A percentile compares a stretch with the other conserved stretches of the same genome.
phyloP scores from a whole-genome alignment of 805 yeast genomes.

The Candida quercuum region DNA sequence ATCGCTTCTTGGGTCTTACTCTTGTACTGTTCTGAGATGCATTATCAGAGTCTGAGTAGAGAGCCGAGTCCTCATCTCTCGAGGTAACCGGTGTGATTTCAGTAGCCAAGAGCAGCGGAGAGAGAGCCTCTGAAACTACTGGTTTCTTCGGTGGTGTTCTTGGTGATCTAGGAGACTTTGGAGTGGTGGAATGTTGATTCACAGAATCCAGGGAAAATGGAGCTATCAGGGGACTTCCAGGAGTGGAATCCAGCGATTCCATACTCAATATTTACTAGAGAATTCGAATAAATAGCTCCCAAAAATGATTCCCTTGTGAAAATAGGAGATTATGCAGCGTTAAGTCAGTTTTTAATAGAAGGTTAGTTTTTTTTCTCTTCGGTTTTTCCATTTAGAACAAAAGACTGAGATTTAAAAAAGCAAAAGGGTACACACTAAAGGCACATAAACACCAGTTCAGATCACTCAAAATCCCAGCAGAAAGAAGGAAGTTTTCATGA shows the following conservation, averaged over 20 bases:
- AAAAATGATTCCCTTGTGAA: no score
- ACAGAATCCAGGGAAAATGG: neutral
- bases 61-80: slow-evolving; percentile 24
- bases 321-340: no score
- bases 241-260: neutral
- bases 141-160: neutral
- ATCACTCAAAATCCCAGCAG: neutral
- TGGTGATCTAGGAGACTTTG: neutral
- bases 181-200: neutral
- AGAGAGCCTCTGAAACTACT: slow-evolving; percentile 4
- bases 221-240: neutral
- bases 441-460: neutral
- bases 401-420: no score
- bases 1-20: slow-evolving; percentile 4
- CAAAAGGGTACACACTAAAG: neutral
- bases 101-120: slow-evolving; percentile 19
- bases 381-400: no score
- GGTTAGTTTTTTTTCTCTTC: no score
- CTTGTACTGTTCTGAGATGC: slow-evolving; percentile 19
- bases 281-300: no score
- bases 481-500: slow-evolving; percentile 9
- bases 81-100: slow-evolving; percentile 23
- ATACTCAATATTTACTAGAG: neutral
- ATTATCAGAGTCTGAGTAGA: slow-evolving; percentile 26
- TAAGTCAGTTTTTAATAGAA: no score